Base-by-base conservation (phyloP, 805 yeast species). In the Suhomyces kilbournensis region DNA sequence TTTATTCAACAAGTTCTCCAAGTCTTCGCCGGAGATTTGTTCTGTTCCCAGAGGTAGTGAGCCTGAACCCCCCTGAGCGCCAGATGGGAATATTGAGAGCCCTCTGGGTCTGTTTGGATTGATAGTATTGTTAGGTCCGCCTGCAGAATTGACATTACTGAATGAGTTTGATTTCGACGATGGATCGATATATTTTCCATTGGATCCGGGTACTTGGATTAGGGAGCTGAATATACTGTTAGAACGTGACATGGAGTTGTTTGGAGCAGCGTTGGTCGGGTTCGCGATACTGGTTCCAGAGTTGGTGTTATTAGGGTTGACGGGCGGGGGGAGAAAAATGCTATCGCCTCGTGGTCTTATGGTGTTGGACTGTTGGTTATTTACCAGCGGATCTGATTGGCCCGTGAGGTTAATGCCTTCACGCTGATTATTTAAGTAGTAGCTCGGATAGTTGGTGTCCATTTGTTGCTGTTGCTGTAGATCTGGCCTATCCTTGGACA, bases 141-240 rank as follows among this genome's bases (percentile, higher is more conserved):
- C 49, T n/a, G 49, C 49, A 40, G 50, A 46, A 23, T 32, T 46
- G 53, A 34, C 49, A 46, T 40, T 46, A 46, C 49, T 46, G 22
- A 15, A 23, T 34, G 46, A 50, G 9, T 44, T 44, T 23, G 32
- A 15, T 12, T 38, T 26, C 14, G 44, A 40, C 12, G 49, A 44
- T 8, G 46, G 47, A 20, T 62, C 76, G 5, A 71, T 56, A 1
- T 76, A 71, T 53, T 71, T 72, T 12, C 63, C 57, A 8, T 60
- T 55, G 1, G 76, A 70, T 3, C 65, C 65, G 3, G 78, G 78
- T 14, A 74, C 58, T 53, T 74, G 77, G 20, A 75, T 72, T 17
- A 72, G 58, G 17, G 73, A 65, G 50, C 71, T 69, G 59, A 74
- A 74, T 9, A 74, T 72, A 50, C 75, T 68, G 49, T 72, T 70